These are phyloP conservation scores for Penicillium crystallinum DNA, from an alignment of 495 filamentous ascomycete species.

Conservation along the genomic window DNA sequence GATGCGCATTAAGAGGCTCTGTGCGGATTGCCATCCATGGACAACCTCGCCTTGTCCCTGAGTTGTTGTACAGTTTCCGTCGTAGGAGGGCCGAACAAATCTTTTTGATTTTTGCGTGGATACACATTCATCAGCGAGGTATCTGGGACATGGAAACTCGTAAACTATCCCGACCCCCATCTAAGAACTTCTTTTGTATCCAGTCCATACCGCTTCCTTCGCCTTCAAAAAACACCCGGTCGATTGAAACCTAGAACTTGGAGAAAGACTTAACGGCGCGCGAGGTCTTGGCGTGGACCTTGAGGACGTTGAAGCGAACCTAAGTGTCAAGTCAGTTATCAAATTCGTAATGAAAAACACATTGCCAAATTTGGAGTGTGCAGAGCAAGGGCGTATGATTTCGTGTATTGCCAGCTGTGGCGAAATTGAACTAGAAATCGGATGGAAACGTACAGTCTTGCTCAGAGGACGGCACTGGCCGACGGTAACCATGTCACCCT, in stretches of 20 bases:
- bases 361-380: not conserved
- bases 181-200: conserved; percentile 39
- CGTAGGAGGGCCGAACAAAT: conserved; percentile 35
- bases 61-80: conserved; percentile 30
- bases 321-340: conserved; percentile 34
- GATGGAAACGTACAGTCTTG: conserved; percentile 80
- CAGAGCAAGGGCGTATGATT: not conserved
- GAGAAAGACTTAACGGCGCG: conserved; percentile 93
- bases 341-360: not conserved
- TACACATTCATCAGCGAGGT: conserved; percentile 45
- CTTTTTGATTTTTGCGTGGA: conserved; percentile 46
- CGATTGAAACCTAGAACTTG: conserved; percentile 74
- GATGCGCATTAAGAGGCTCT: conserved; percentile 15
- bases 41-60: conserved; percentile 4
- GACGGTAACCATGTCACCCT: conserved; percentile 98
- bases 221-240: conserved; percentile 37
- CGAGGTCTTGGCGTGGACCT: conserved; percentile 58
- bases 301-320: conserved; percentile 99
- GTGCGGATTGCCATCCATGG: conserved; percentile 7
- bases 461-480: conserved; percentile 96
- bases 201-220: conserved; percentile 44
- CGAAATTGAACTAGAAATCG: not conserved
- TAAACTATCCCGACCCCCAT: conserved; percentile 46
- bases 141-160: conserved; percentile 46
- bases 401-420: not conserved